phyloP scores from a whole-genome alignment of 192 early-diverging fungal genomes.

The Lobulomyces angularis region DNA sequence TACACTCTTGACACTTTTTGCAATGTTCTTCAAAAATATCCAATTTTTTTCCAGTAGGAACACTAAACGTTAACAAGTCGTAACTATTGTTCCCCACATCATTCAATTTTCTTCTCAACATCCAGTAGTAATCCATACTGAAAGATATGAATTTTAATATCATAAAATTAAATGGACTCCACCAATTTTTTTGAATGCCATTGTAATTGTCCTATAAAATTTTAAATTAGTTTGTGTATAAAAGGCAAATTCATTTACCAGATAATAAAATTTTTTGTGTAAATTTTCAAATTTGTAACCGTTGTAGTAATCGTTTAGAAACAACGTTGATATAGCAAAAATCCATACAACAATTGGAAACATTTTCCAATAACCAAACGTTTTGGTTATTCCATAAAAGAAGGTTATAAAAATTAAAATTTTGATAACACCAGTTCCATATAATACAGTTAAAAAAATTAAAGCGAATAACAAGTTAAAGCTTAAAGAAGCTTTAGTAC shows the following conservation, averaged over 20 bases:
- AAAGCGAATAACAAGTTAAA: constrained; percentile 48
- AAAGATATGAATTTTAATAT: constrained; percentile 86
- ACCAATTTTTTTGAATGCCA: constrained; percentile 73
- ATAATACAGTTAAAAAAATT: constrained; percentile 48
- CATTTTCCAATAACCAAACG: constrained; percentile 29
- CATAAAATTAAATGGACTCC: constrained; percentile 77
- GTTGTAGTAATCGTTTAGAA: constrained; percentile 59
- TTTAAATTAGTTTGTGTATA: constrained; percentile 4
- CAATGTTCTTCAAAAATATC: constrained; percentile 9
- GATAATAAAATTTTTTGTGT: constrained; percentile 36
- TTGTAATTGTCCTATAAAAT: constrained; percentile 43
- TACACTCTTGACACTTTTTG: constrained; percentile 18
- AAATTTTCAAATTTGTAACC: constrained; percentile 59
- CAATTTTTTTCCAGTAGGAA: not conserved
- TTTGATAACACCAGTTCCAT: constrained; percentile 67
- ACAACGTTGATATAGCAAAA: constrained; percentile 68
- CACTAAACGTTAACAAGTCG: constrained; percentile 1
- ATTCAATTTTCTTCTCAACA: constrained; percentile 3
- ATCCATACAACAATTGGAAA: constrained; percentile 67
- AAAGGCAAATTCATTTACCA: constrained; percentile 29
- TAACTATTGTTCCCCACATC: not conserved
- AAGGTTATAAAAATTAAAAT: constrained; percentile 46
- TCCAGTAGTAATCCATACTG: constrained; percentile 89
- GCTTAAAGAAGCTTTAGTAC: too few relatives aligned
- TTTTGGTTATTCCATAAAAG: constrained; percentile 56